Evolutionary conservation across 306 rosid species (phyloP), one percentile per base, ranked within the genome.

Genomic region (Delonix regia): DNA sequence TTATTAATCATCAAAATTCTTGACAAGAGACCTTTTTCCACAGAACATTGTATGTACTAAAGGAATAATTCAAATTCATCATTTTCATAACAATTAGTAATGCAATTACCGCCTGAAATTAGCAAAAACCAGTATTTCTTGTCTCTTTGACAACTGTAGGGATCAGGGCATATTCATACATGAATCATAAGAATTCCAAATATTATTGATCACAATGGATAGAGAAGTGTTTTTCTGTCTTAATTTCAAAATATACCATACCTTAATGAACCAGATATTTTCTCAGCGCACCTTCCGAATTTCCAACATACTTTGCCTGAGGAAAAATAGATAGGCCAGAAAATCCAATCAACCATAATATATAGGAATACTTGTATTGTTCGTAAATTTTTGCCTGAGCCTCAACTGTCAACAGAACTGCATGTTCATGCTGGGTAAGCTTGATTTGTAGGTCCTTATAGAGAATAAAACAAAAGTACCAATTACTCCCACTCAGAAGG

Each of bases 201-300:
- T 8, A 42, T 8, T 42, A 42, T 30, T 4, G 2, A 30, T 10
- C 47, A 9, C 56, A 28, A n/a, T 47, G 76, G 1, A 61, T 19
- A 14, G 64, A 70, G 19, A 30, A 4, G 33, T n/a, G 18, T 65
- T 39, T 68, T 63, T 76, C 42, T 53, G 15, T 48, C 27, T 69
- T 25, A 10, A 45, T 36, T 69, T 61, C 21, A 22, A 36, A 36
- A 55, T 44, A 63, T 18, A 56, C 14, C 61, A 21, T 81, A 88
- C 93, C 97, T 85, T 88, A 85, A n/a, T 89, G 79, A 76, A 88
- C 87, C 63, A 92, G 71, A 69, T 83, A 87, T 86, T 88, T 88
- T 84, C 93, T 82, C 59, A 85, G 61, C 49, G 92, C n/a, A 80
- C 86, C 88, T 33, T 71, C 90, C 47, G 78, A 38, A 80, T 86